phyloP scores from a whole-genome alignment of 2,329 filamentous ascomycete species.

The Aciculosporium take region DNA sequence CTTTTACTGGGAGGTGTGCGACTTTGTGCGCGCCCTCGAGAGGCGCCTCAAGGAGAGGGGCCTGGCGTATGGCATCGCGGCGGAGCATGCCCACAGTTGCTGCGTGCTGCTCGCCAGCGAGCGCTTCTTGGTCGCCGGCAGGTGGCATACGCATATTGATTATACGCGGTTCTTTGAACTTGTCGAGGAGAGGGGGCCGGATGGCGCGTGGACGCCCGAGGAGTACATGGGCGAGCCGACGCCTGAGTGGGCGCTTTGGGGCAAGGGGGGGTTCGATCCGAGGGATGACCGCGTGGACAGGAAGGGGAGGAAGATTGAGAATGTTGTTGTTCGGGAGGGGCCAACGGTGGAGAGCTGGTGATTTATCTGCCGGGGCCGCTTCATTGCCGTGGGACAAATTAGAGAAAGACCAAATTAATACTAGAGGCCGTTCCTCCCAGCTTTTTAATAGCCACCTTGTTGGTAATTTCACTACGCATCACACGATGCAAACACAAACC shows the following conservation, averaged over 20 bases:
- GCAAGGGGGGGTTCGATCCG: slow-evolving; percentile 87
- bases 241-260: slow-evolving; percentile 90
- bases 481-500: not conserved
- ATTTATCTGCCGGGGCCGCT: too few relatives aligned
- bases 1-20: slow-evolving; percentile 80
- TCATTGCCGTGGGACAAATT: not conserved
- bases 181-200: slow-evolving; percentile 51
- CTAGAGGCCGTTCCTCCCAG: not conserved
- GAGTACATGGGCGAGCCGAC: slow-evolving; percentile 80
- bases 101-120: slow-evolving; percentile 77
- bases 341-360: slow-evolving; percentile 11
- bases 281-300: slow-evolving; percentile 74
- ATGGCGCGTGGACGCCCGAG: slow-evolving; percentile 66
- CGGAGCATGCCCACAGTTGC: slow-evolving; percentile 90
- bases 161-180: slow-evolving; percentile 80
- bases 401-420: not conserved
- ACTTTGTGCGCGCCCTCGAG: slow-evolving; percentile 67
- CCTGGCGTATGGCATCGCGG: slow-evolving; percentile 76
- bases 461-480: too few relatives aligned
- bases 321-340: slow-evolving; percentile 18
- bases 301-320: slow-evolving; percentile 58
- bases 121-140: slow-evolving; percentile 60
- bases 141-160: slow-evolving; percentile 86
- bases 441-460: not conserved
- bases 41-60: slow-evolving; percentile 53